These are phyloP conservation scores for Acorus gramineus DNA, from an alignment of 106 monocot genomes.

Conservation along the genomic window DNA sequence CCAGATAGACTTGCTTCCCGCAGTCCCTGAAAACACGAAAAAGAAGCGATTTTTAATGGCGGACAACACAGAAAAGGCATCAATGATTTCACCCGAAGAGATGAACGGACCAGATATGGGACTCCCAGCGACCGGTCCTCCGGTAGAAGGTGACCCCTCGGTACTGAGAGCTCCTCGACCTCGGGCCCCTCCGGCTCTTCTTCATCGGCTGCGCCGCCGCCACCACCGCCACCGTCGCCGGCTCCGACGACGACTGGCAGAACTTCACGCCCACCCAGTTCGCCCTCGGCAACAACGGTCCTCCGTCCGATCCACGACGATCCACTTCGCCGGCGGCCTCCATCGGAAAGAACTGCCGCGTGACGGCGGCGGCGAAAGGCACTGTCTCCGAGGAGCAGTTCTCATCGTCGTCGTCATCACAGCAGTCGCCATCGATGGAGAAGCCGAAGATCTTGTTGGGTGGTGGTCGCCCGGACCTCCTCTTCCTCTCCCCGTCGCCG, in stretches of 20 bases:
- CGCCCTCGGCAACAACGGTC: conserved; percentile 1
- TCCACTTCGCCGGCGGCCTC: background rate
- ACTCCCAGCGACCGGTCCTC: conserved; percentile 95
- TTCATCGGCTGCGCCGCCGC: conserved; percentile 15
- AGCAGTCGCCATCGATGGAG: background rate
- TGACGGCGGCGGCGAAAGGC: conserved; percentile 1
- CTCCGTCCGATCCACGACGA: background rate
- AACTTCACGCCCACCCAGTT: conserved; percentile 22
- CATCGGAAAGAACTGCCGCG: conserved; percentile 42
- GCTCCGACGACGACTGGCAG: conserved; percentile 1
- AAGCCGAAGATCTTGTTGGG: conserved; percentile 10
- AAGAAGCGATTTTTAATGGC: background rate
- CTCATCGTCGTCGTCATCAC: background rate
- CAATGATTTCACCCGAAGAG: background rate
- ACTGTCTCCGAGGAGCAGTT: conserved; percentile 1
- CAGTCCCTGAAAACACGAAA: conserved; percentile 41
- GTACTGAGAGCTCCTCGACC: conserved; percentile 93
- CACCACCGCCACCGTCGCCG: conserved; percentile 6
- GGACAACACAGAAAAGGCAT: background rate
- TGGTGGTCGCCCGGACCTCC: no score
- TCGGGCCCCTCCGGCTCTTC: conserved; percentile 71
- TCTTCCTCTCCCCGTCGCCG: background rate
- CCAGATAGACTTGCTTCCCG: conserved; percentile 59
- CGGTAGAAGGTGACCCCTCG: conserved; percentile 95
- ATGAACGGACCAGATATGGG: conserved; percentile 77